Evolutionary conservation across 257 asterid genomes (phyloP).

Genomic region (Lithospermum erythrorhizon): DNA sequence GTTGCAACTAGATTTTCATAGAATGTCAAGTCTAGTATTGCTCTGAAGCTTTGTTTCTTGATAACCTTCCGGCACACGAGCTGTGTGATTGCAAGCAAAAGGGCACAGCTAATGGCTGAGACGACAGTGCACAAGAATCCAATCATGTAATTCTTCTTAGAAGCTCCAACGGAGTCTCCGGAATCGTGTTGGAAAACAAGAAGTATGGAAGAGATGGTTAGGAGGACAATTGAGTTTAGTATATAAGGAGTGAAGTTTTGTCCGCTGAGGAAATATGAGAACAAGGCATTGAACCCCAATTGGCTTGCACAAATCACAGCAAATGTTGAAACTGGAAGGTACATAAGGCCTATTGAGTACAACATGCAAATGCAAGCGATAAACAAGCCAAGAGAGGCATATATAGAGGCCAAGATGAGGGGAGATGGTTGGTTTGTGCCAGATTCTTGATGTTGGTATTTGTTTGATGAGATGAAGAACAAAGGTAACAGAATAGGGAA

Average conservation of each 20-base stretch:
- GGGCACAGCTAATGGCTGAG: conserved; percentile 20
- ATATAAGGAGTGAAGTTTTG: conserved; percentile 67
- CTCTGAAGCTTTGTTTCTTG: conserved; percentile 27
- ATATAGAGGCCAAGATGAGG: conserved; percentile 18
- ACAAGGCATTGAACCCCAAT: conserved; percentile 57
- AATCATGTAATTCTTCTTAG: conserved; percentile 7
- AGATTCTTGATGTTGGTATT: neutral
- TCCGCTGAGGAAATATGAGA: conserved; percentile 43
- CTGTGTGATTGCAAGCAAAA: conserved; percentile 18
- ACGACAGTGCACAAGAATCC: conserved; percentile 30
- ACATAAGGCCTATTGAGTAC: conserved; percentile 37
- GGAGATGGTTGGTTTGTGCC: conserved; percentile 5
- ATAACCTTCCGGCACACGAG: conserved; percentile 34
- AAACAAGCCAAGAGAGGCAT: conserved; percentile 29
- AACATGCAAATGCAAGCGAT: conserved; percentile 34
- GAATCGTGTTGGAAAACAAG: conserved; percentile 18
- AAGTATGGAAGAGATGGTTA: conserved; percentile 26
- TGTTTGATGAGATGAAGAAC: conserved; percentile 9
- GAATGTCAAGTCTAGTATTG: conserved; percentile 29
- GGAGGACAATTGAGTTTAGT: conserved; percentile 43
- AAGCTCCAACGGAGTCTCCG: neutral
- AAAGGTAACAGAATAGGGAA: conserved; percentile 38
- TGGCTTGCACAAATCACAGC: conserved; percentile 45
- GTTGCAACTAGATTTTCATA: conserved; percentile 29
- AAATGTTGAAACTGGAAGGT: conserved; percentile 54